A percentile compares a stretch with the other conserved stretches of the same genome.
Conservation (phyloP, 2,329 filamentous ascomycete genomes). For the Pyrenochaeta sp. region DNA sequence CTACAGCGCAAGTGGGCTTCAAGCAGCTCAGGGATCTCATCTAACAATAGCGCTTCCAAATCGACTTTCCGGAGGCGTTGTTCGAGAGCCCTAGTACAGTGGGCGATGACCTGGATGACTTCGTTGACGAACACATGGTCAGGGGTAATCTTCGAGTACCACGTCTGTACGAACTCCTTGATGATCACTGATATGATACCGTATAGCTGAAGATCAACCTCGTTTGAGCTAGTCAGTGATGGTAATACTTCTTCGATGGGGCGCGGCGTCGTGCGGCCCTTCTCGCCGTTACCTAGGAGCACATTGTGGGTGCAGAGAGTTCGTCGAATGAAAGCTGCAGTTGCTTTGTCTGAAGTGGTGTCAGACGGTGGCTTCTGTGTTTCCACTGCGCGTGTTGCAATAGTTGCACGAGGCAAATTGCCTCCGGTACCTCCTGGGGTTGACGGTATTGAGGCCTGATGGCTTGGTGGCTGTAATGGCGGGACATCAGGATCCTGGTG, state of each 20-base stretch:
- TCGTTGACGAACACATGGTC: conserved; percentile 90
- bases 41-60: conserved; percentile 80
- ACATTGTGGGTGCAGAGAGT: conserved; percentile 77
- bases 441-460: conserved; percentile 23
- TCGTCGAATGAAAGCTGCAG: conserved; percentile 80
- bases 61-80: conserved; percentile 85
- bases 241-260: conserved; percentile 85
- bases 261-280: conserved; percentile 64
- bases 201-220: conserved; percentile 92
- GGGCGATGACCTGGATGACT: conserved; percentile 88
- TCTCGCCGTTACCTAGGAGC: conserved; percentile 59
- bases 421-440: conserved; percentile 15
- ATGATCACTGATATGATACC: conserved; percentile 89
- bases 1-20: conserved; percentile 82
- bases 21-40: conserved; percentile 85
- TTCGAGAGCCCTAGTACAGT: conserved; percentile 87
- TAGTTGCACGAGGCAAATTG: conserved; percentile 22
- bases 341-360: conserved; percentile 77
- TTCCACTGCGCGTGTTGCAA: conserved; percentile 27
- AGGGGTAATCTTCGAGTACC: conserved; percentile 92
- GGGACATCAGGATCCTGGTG: conserved; percentile 29
- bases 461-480: conserved; percentile 31
- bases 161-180: conserved; percentile 87
- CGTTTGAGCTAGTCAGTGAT: conserved; percentile 91
- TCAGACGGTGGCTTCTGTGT: conserved; percentile 35